Conservation (phyloP, 2,329 filamentous ascomycete species). For the Shiraia sp. region DNA sequence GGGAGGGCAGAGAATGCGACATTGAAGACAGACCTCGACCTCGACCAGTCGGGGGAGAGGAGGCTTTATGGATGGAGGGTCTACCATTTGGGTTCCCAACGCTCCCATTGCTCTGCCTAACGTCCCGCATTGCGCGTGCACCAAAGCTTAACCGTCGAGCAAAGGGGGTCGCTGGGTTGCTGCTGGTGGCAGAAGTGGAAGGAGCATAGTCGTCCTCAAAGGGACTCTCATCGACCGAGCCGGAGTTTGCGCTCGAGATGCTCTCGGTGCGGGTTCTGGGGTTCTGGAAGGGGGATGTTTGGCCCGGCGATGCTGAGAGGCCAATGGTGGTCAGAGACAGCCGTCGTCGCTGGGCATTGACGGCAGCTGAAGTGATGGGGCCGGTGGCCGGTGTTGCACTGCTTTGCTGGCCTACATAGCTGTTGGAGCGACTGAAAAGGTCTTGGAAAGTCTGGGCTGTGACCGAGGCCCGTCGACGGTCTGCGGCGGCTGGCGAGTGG, state of each 20-base stretch:
- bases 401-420: constrained; percentile 36
- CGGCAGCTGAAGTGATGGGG: constrained; percentile 54
- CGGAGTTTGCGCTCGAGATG: constrained; percentile 52
- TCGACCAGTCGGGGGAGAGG: constrained; percentile 58
- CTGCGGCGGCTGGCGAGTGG: constrained; percentile 40
- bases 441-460: constrained; percentile 55
- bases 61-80: constrained; percentile 56
- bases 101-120: constrained; percentile 59
- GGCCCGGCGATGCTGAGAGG: constrained; percentile 49
- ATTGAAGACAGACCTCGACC: constrained; percentile 62
- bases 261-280: constrained; percentile 51
- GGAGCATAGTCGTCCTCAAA: constrained; percentile 60
- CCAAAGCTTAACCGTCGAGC: constrained; percentile 88
- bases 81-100: constrained; percentile 65
- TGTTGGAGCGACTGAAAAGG: constrained; percentile 49
- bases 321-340: constrained; percentile 56
- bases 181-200: constrained; percentile 57
- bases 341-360: constrained; percentile 54
- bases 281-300: constrained; percentile 47
- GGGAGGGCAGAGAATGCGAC: constrained; percentile 38
- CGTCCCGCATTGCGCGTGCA: constrained; percentile 73
- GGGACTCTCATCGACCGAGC: constrained; percentile 54
- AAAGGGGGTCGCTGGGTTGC: constrained; percentile 73
- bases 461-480: constrained; percentile 52
- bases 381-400: constrained; percentile 43